Conservation (phyloP, 164 flowering plant species). For the Malania oleifera region DNA sequence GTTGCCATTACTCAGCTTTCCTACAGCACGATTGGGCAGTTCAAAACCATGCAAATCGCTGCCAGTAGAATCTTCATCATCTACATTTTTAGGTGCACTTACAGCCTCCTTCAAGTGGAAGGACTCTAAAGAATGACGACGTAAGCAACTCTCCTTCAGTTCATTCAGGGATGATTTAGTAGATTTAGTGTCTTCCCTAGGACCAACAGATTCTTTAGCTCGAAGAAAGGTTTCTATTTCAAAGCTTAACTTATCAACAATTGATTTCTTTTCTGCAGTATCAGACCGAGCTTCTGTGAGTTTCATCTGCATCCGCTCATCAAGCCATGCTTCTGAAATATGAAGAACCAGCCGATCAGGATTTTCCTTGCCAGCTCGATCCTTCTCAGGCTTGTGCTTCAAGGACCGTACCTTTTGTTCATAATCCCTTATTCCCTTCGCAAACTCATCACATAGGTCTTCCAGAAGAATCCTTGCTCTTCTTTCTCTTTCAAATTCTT, state of each 20-base stretch:
- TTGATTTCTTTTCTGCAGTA: constrained; percentile 29
- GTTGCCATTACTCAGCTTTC: constrained; percentile 22
- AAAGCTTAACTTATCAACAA: constrained; percentile 49
- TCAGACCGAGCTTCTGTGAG: constrained; percentile 31
- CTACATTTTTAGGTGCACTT: constrained; percentile 60
- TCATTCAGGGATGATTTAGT: constrained; percentile 17
- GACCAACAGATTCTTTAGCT: constrained; percentile 26
- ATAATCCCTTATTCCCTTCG: constrained; percentile 68
- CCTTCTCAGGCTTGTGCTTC: constrained; percentile 38
- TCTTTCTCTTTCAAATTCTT: constrained; percentile 65
- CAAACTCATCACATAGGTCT: constrained; percentile 88
- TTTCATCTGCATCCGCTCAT: constrained; percentile 75
- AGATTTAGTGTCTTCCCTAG: constrained; percentile 12
- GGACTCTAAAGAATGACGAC: constrained; percentile 61
- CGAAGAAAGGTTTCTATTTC: constrained; percentile 73
- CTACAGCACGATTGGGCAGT: no score
- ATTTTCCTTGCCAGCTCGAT: constrained; percentile 26
- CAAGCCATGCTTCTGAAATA: constrained; percentile 88
- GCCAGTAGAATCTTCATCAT: constrained; percentile 44
- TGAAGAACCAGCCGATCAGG: constrained; percentile 56
- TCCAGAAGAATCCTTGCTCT: constrained; percentile 55
- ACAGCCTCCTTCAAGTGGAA: constrained; percentile 46
- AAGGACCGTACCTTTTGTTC: constrained; percentile 48
- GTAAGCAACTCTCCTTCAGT: constrained; percentile 16
- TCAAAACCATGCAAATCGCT: constrained; percentile 46